Evolutionary conservation across 306 rosid genomes (phyloP).

Genomic region (Dryas alaskensis): DNA sequence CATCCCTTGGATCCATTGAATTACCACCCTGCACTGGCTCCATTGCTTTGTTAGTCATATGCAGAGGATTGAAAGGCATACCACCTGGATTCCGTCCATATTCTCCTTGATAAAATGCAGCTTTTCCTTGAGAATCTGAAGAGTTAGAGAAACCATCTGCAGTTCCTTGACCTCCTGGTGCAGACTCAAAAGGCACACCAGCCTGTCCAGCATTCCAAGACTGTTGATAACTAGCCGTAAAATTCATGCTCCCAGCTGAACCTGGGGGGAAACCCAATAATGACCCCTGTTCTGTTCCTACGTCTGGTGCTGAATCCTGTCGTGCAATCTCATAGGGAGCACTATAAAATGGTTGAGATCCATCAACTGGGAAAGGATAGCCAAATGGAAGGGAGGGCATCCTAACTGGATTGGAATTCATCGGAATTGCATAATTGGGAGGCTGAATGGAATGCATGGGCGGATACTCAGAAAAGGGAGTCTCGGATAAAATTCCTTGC

Average conservation of each 20-base stretch:
- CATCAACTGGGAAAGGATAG: constrained; percentile 65
- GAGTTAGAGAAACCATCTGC: constrained; percentile 36
- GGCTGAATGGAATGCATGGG: constrained; percentile 63
- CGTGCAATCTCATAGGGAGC: constrained; percentile 70
- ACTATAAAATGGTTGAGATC: constrained; percentile 66
- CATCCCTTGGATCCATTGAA: constrained; percentile 68
- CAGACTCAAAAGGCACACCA: constrained; percentile 54
- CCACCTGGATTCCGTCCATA: constrained; percentile 37
- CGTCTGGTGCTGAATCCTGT: constrained; percentile 65
- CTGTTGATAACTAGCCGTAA: constrained; percentile 56
- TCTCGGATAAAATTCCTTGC: constrained; percentile 60
- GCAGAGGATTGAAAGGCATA: constrained; percentile 28
- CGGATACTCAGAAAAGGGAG: constrained; percentile 62
- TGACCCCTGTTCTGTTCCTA: constrained; percentile 64
- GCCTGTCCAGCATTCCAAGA: constrained; percentile 70
- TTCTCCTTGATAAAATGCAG: constrained; percentile 44
- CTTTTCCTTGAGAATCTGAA: constrained; percentile 42
- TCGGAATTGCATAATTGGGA: constrained; percentile 49
- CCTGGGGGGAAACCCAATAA: constrained; percentile 75
- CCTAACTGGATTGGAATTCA: constrained; percentile 64
- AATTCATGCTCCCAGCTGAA: constrained; percentile 47
- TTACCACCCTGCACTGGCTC: constrained; percentile 51
- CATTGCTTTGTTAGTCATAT: constrained; percentile 31
- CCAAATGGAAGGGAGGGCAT: constrained; percentile 70
- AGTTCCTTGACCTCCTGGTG: constrained; percentile 33